Base-by-base conservation (phyloP, 2,329 filamentous ascomycete species). In the Zymoseptoria passerinii region DNA sequence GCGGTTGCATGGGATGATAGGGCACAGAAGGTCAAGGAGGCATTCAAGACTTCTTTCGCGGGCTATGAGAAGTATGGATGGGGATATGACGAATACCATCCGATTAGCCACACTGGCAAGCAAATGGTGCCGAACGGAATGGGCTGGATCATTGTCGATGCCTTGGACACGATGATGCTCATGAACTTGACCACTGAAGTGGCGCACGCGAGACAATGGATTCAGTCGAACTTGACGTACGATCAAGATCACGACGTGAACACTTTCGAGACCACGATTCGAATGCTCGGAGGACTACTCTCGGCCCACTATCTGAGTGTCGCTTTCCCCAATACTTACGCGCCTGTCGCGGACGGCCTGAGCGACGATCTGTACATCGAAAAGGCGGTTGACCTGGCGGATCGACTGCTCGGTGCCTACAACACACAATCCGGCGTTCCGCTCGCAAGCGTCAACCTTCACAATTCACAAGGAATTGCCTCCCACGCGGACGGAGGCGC, bases 141-240 rank as follows among this genome's bases (percentile, higher is more conserved):
- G 75, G 94, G 94, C 28, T 99, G 95, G 94, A 97, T 97, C 69
- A 96, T 99, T 62, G 87, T 99, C 58, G 94, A 99, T 76, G 86
- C 92, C 10, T 78, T 99, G 63, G 94, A 99, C 74, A 99, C 94
- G 0, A 83, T 97, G 81, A 99, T 99, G 77, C 80, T 99, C 61
- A 99, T 99, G 94, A 97, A 97, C 73, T 80, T 96, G 64, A 97
- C 92, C 13, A 88, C 85, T 29, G 86, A 92, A 61, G 81, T 99
- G 48, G 81, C 85, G 44, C 86, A 95, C 69, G 92, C 94, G 28
- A 82, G 92, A 57, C 83, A 95, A 70, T 99, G 94, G 94, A 84
- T 99, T 52, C 81, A 89, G 1, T 86, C 84, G 4, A 85, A 85
- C 7, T 75, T 97, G 62, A 86, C 85, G 9, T 97, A 95, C 76